Evolutionary conservation across 2,329 filamentous ascomycete species (phyloP).

Genomic region (Polychaeton citri): DNA sequence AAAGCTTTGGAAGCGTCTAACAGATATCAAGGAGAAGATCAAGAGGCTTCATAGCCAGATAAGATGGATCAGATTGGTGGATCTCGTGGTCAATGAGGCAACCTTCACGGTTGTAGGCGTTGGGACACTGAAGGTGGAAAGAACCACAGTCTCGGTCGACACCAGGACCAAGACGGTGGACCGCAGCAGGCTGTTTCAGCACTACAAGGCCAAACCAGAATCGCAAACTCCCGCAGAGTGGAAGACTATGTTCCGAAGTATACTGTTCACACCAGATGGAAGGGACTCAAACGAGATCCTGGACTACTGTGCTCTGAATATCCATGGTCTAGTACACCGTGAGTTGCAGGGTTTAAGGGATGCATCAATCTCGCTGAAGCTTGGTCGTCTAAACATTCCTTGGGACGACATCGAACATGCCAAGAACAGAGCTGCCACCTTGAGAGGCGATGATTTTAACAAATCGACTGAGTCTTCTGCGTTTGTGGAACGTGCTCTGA

Average conservation of each 20-base stretch:
- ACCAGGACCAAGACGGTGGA: conserved; percentile 86
- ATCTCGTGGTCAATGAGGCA: conserved; percentile 73
- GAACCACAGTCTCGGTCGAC: conserved; percentile 74
- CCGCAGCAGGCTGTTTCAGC: conserved; percentile 75
- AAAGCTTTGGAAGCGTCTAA: conserved; percentile 72
- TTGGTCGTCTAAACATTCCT: conserved; percentile 80
- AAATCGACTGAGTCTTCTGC: conserved; percentile 49
- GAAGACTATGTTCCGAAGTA: conserved; percentile 74
- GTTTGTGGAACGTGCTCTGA: conserved; percentile 37
- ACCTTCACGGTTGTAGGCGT: conserved; percentile 66
- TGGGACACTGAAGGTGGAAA: conserved; percentile 73
- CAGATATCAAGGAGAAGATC: conserved; percentile 65
- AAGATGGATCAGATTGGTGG: conserved; percentile 77
- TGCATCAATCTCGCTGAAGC: conserved; percentile 77
- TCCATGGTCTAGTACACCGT: conserved; percentile 82
- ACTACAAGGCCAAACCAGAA: conserved; percentile 50
- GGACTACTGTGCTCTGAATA: conserved; percentile 75
- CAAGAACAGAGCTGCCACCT: conserved; percentile 39
- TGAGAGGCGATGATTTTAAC: conserved; percentile 26
- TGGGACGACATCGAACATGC: conserved; percentile 70
- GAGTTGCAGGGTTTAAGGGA: conserved; percentile 78
- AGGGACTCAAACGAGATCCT: conserved; percentile 75
- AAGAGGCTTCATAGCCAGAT: conserved; percentile 79
- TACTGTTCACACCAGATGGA: conserved; percentile 78
- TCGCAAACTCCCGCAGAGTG: conserved; percentile 76